Percentiles rank a stretch among this genome's conserved stretches.
Conservation (phyloP, 2,329 filamentous ascomycete genomes). For the Verticillium albo-atrum region DNA sequence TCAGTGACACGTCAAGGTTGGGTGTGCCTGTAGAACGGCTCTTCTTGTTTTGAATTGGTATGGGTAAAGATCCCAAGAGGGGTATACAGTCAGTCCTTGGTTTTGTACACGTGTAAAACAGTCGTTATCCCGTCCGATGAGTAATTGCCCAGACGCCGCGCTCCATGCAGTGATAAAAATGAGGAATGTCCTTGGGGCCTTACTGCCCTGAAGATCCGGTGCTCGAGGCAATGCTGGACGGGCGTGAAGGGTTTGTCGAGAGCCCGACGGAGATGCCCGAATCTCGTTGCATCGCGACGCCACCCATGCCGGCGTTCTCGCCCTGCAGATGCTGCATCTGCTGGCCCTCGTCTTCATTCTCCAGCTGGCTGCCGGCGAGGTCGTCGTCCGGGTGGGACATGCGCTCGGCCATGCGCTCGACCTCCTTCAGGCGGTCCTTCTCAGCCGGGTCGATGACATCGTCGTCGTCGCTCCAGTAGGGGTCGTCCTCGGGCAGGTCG, state of each 20-base stretch:
- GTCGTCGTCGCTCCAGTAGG: constrained; percentile 57
- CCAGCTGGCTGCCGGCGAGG: constrained; percentile 25
- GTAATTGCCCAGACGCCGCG: background rate
- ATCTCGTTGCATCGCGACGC: constrained; percentile 36
- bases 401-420: constrained; percentile 41
- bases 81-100: background rate
- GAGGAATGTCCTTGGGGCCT: background rate
- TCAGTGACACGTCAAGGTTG: background rate
- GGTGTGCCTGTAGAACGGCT: background rate
- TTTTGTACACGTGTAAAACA: background rate
- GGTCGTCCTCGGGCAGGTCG: constrained; percentile 53
- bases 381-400: too few relatives aligned
- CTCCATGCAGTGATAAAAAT: background rate
- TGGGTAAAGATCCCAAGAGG: background rate
- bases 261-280: constrained; percentile 21
- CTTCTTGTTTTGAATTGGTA: background rate
- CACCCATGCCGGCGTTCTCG: constrained; percentile 26
- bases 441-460: constrained; percentile 58
- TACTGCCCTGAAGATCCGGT: constrained; percentile 36
- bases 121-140: background rate
- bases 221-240: constrained; percentile 36
- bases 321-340: constrained; percentile 10
- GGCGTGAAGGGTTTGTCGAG: constrained; percentile 33
- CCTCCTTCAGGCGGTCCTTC: constrained; percentile 49
- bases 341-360: constrained; percentile 27